A percentile compares a stretch with the other conserved stretches of the same genome.
phyloP scores from a whole-genome alignment of 1,139 yeast genomes.

The Debaryomyces sp. region DNA sequence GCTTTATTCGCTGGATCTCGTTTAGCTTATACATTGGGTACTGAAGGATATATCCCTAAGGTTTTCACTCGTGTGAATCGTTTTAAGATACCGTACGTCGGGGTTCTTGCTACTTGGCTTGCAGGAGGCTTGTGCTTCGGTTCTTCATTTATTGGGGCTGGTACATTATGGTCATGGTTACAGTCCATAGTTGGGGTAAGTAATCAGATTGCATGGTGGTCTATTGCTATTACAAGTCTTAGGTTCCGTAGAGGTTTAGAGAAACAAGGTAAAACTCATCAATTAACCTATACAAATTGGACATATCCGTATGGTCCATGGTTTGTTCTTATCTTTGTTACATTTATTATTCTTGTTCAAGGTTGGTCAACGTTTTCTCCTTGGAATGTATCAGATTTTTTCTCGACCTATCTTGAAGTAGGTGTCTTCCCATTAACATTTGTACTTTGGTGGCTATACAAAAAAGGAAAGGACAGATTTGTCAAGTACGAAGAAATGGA shows the following conservation, averaged over 20 bases:
- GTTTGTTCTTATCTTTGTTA: constrained; percentile 37
- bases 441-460: constrained; percentile 47
- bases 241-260: constrained; percentile 43
- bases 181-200: constrained; percentile 48
- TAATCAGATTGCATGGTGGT: constrained; percentile 47
- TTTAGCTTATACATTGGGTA: constrained; percentile 43
- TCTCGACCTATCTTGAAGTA: constrained; percentile 41
- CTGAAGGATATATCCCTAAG: constrained; percentile 44
- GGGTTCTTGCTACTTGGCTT: constrained; percentile 43
- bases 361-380: constrained; percentile 61
- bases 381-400: constrained; percentile 34
- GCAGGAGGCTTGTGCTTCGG: constrained; percentile 48
- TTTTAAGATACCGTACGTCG: constrained; percentile 42
- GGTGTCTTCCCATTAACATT: constrained; percentile 41
- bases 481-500: constrained; percentile 59
- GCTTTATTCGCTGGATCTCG: constrained; percentile 49
- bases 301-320: constrained; percentile 47
- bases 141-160: constrained; percentile 47
- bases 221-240: constrained; percentile 41
- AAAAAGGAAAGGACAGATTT: constrained; percentile 48
- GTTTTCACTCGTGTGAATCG: constrained; percentile 37
- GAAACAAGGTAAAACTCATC: constrained; percentile 38
- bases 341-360: constrained; percentile 41
- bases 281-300: constrained; percentile 42
- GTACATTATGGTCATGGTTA: constrained; percentile 48